Evolutionary conservation across 1,284 basidiomycete genomes (phyloP).

Genomic region (Lentinula novae-zelandiae): DNA sequence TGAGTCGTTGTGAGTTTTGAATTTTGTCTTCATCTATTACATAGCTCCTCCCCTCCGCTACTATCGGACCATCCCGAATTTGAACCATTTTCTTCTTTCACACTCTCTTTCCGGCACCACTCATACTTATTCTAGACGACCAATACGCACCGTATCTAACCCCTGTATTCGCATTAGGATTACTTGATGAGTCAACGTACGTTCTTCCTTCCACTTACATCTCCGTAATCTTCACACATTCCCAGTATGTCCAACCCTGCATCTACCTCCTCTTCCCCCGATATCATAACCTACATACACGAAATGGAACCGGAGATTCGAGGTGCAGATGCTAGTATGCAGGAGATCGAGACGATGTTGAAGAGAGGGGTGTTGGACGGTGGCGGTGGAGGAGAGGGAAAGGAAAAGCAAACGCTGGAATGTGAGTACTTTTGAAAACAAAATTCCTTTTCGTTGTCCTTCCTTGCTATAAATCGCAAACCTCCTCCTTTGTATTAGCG

Average conservation of each 20-base stretch:
- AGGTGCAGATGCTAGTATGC: slow-evolving; percentile 73
- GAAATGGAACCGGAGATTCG: slow-evolving; percentile 82
- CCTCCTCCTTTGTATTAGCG: slow-evolving; percentile 32
- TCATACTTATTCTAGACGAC: slow-evolving; percentile 46
- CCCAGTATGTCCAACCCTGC: background rate
- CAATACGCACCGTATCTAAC: slow-evolving; percentile 69
- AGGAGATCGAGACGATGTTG: slow-evolving; percentile 67
- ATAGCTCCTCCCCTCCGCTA: too few relatives aligned
- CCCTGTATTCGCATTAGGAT: slow-evolving; percentile 65
- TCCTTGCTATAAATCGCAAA: too few relatives aligned
- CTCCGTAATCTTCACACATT: background rate
- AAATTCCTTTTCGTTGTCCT: background rate
- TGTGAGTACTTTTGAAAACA: slow-evolving; percentile 31
- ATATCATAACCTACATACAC: slow-evolving; percentile 59
- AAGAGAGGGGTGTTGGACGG: slow-evolving; percentile 66
- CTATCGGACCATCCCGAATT: background rate
- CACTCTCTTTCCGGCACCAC: background rate
- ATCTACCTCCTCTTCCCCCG: background rate
- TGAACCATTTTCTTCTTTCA: background rate
- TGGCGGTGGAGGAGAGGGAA: slow-evolving; percentile 27
- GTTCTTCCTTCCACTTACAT: slow-evolving; percentile 37
- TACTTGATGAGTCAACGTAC: slow-evolving; percentile 51
- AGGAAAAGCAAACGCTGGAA: slow-evolving; percentile 40
- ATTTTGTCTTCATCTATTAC: background rate
- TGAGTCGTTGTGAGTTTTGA: slow-evolving; percentile 58